Evolutionary conservation across 495 filamentous ascomycete species (phyloP).

Genomic region (Aspergillus sclerotioniger): DNA sequence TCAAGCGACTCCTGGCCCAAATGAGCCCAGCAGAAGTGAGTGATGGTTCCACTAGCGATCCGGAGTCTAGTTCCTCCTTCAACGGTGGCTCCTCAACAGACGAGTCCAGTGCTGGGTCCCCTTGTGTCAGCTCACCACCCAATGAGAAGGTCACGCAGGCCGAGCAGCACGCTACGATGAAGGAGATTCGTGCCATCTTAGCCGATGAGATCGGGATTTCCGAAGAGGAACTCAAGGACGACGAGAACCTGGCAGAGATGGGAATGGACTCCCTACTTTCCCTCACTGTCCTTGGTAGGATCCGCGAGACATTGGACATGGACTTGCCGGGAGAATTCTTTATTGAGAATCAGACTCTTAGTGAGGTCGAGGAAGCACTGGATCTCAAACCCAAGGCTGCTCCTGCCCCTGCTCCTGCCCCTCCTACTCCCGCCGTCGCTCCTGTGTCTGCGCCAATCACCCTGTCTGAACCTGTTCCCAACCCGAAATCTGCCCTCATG

Average conservation of each 20-base stretch:
- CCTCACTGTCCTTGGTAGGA: constrained; percentile 46
- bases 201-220: constrained; percentile 67
- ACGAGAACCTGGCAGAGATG: constrained; percentile 45
- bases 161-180: constrained; percentile 48
- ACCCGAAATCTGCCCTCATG: constrained; percentile 15
- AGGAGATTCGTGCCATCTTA: constrained; percentile 55
- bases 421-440: constrained; percentile 12
- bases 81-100: constrained; percentile 32
- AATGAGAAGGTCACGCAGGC: constrained; percentile 34
- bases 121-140: constrained; percentile 30
- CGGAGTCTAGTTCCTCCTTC: constrained; percentile 29
- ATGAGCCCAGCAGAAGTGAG: constrained; percentile 35
- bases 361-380: constrained; percentile 49
- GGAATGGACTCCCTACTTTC: constrained; percentile 57
- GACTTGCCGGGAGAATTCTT: constrained; percentile 58
- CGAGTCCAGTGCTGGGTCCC: constrained; percentile 35
- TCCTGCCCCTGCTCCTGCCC: constrained; percentile 8
- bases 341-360: constrained; percentile 58
- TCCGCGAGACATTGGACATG: constrained; percentile 54
- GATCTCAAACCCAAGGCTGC: constrained; percentile 37
- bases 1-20: constrained; percentile 56
- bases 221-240: constrained; percentile 55
- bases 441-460: constrained; percentile 22
- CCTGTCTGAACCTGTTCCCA: constrained; percentile 21
- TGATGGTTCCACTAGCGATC: constrained; percentile 35